Evolutionary conservation across 1,284 basidiomycete species (phyloP), one percentile per base, ranked within the genome.

Genomic region (Ceratobasidium theobromae): DNA sequence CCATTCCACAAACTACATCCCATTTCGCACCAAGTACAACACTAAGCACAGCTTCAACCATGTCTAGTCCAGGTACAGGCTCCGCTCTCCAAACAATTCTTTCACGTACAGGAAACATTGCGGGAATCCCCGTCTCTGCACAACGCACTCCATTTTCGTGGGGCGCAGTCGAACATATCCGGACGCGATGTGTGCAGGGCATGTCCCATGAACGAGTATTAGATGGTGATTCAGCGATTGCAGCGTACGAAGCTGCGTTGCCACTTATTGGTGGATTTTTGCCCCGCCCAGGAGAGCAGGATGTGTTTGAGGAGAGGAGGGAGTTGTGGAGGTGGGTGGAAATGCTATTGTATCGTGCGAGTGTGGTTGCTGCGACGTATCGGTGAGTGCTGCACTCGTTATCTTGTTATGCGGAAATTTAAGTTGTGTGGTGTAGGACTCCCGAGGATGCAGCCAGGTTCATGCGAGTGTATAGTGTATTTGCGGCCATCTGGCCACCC

Each of bases 311-410:
- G 3, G 81, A 80, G 46, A 84, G 86, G 52, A 83, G 85, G 25
- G 89, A 92, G 70, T 79, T 91, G 6, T 92, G 89, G 89, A 79
- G 88, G 66, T 92, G 89, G 89, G 79, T 81, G 1, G 89, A 92
- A 72, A 79, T 84, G 32, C 77, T 89, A 27, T 76, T 91, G n/a
- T 87, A 87, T 78, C 81, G 89, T 16, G 83, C 83, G 3, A 80
- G 87, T 65, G 76, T 85, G 1, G 75, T 89, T 0, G 80, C 82
- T 28, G 78, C 87, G 0, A 67, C 48, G 33, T 54, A 52, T 32
- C 57, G 38, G 70, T 71, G 43, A 41, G 68, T 38, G 8, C 12
- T 33, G 33, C 27, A 14, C 53, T 18, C 18, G n/a, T 27, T 48
- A 23, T 35, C 43, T 52, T 21, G n/a, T 51, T 38, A 45, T 11